These are phyloP conservation scores for Syncephalis plumigaleata DNA, from an alignment of 371 early-diverging fungal species.

Conservation along the genomic window DNA sequence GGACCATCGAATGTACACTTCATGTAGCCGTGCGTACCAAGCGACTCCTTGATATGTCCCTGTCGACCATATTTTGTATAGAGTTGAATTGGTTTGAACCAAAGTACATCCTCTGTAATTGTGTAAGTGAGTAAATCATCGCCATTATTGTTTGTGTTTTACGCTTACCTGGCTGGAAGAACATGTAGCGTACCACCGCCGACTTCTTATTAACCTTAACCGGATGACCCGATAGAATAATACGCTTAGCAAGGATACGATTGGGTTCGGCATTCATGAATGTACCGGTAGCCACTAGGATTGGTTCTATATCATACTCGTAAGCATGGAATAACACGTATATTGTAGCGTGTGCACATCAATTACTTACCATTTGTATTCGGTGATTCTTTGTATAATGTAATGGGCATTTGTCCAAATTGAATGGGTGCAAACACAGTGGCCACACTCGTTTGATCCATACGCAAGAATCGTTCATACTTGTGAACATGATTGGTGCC, in stretches of 20 bases:
- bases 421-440: conserved; percentile 80
- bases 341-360: no score
- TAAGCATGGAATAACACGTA: no score
- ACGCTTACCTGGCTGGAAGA: conserved; percentile 53
- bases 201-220: conserved; percentile 82
- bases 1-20: conserved; percentile 87
- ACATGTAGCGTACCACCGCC: conserved; percentile 92
- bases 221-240: conserved; percentile 87
- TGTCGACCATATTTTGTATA: conserved; percentile 70
- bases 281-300: conserved; percentile 61
- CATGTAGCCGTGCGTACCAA: conserved; percentile 97
- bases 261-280: conserved; percentile 57
- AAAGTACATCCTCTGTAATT: conserved; percentile 53
- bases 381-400: conserved; percentile 38
- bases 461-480: conserved; percentile 76
- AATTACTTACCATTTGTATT: conserved; percentile 28
- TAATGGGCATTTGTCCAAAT: conserved; percentile 61
- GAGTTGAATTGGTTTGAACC: conserved; percentile 89
- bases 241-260: conserved; percentile 85
- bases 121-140: not conserved
- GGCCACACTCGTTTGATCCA: conserved; percentile 49
- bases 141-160: conserved; percentile 4
- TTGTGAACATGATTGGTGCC: conserved; percentile 85
- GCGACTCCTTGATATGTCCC: conserved; percentile 80
- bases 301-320: conserved; percentile 14